Base-by-base conservation (phyloP, 257 asterid genomes). In the Petunia axillaris region DNA sequence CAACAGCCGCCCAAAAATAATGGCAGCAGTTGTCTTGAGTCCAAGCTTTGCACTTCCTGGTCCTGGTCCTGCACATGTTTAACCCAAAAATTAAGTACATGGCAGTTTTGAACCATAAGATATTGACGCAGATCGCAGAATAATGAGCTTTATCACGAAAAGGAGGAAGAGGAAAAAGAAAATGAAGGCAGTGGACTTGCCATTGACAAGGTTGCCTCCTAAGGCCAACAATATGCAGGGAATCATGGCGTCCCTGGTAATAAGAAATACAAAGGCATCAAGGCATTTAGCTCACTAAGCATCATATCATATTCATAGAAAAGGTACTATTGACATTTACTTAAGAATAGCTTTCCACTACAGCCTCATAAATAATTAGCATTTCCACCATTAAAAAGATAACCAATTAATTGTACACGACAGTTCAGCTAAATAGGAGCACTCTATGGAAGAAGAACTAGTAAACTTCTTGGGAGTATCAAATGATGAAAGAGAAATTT, bases 171-270 rank as follows among this genome's bases (percentile, higher is more conserved):
- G 25, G 25, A 25, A 25, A 25, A 6, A 7, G 8, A 59, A 7
- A 25, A 7, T 0, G 55, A 25, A 54, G 10, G 35, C 55, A 57
- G 40, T 39, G 35, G 14, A 43, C 89, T 88, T 85, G 91, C 98
- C 99, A 74, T 95, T 89, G 25, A 95, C 89, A 14, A 95, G 97
- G 89, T 95, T 95, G 85, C 99, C 99, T 82, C 98, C 99, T 87
- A 95, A 83, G 68, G 99, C 99, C 92, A 95, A 84, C 82, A 95
- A 81, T 87, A 95, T 95, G 90, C 98, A 93, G 14, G 98, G 99
- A 77, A 95, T 93, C 97, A 93, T 95, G 62, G 98, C 99, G 35
- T 93, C 98, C 85, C 98, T 95, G 93, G 76, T 57, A 82, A 90
- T 53, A 16, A 68, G 60, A 14, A 38, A 53, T 50, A 59, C 40